A percentile compares a stretch with the other conserved stretches of the same genome.
These are phyloP conservation scores for Pseudogymnoascus sp. DNA, from an alignment of 2,329 filamentous ascomycete genomes.

Conservation along the genomic window DNA sequence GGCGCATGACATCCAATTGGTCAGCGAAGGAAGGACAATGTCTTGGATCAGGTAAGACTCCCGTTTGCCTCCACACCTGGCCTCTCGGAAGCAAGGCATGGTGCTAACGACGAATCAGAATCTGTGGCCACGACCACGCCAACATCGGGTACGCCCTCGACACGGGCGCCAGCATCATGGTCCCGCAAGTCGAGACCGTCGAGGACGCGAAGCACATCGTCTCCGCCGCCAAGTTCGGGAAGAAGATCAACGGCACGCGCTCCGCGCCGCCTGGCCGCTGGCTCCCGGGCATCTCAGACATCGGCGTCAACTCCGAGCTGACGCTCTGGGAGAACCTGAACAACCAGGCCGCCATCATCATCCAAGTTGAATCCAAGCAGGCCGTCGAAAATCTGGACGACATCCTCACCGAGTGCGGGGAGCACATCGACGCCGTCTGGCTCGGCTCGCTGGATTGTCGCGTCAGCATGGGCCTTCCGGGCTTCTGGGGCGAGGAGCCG, in stretches of 20 bases:
- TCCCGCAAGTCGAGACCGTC: constrained; percentile 41
- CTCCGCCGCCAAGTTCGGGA: constrained; percentile 37
- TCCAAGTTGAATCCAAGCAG: constrained; percentile 37
- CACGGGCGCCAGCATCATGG: constrained; percentile 38
- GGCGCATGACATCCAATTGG: constrained; percentile 39
- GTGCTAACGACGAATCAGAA: constrained; percentile 17
- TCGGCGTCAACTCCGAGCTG: constrained; percentile 22
- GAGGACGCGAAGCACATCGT: constrained; percentile 36
- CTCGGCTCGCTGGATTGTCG: constrained; percentile 37
- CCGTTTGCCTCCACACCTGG: not conserved
- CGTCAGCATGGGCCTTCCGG: constrained; percentile 36
- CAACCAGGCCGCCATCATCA: constrained; percentile 39
- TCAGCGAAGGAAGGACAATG: constrained; percentile 37
- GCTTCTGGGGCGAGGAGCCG: constrained; percentile 30
- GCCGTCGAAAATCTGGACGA: constrained; percentile 40
- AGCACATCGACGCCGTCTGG: constrained; percentile 39
- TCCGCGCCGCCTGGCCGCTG: constrained; percentile 38
- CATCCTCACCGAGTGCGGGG: constrained; percentile 37
- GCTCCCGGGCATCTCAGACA: constrained; percentile 34
- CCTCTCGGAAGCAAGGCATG: not conserved
- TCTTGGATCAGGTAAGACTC: constrained; percentile 34
- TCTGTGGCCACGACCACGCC: constrained; percentile 39
- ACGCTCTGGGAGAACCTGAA: constrained; percentile 35
- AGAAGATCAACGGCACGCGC: constrained; percentile 31
- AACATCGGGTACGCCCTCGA: constrained; percentile 39